Evolutionary conservation across 768 basidiomycete species (phyloP).

Genomic region (Agrocybe praecox): DNA sequence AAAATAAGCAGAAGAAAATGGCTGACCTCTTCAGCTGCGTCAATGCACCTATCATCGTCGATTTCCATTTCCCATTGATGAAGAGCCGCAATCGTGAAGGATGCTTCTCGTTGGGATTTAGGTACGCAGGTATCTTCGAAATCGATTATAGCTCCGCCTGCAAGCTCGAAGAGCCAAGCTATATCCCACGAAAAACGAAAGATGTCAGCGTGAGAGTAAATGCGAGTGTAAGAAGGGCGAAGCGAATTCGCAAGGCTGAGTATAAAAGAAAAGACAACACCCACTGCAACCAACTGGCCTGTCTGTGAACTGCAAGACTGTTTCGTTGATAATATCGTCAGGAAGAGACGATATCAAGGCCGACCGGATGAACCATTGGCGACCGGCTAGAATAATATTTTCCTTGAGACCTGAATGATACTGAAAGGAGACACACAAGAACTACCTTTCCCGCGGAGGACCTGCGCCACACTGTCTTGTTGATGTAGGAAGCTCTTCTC

Average conservation of each 20-base stretch:
- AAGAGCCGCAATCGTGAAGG: slow-evolving; percentile 85
- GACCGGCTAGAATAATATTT: slow-evolving; percentile 51
- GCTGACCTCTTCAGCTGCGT: slow-evolving; percentile 78
- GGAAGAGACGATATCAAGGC: slow-evolving; percentile 81
- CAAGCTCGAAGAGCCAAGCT: slow-evolving; percentile 95
- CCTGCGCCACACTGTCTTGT: slow-evolving; percentile 91
- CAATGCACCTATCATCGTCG: slow-evolving; percentile 79
- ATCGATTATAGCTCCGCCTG: slow-evolving; percentile 78
- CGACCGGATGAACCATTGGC: slow-evolving; percentile 92
- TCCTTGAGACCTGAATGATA: slow-evolving; percentile 6
- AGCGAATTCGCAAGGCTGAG: background rate
- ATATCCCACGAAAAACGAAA: background rate
- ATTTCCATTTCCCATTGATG: slow-evolving; percentile 92
- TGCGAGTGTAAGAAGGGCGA: background rate
- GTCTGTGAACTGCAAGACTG: slow-evolving; percentile 78
- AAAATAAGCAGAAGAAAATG: slow-evolving; percentile 3
- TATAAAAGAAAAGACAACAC: slow-evolving; percentile 31
- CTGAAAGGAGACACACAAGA: slow-evolving; percentile 1
- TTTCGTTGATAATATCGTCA: slow-evolving; percentile 84
- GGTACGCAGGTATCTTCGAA: slow-evolving; percentile 77
- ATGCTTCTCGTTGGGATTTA: slow-evolving; percentile 74
- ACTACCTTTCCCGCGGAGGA: slow-evolving; percentile 80
- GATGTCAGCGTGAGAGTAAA: background rate
- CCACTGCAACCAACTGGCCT: slow-evolving; percentile 91
- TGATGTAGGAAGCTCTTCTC: slow-evolving; percentile 90